These are phyloP conservation scores for Ophiocordyceps camponoti-leonardi DNA, from an alignment of 2,329 filamentous ascomycete genomes.

Conservation along the genomic window DNA sequence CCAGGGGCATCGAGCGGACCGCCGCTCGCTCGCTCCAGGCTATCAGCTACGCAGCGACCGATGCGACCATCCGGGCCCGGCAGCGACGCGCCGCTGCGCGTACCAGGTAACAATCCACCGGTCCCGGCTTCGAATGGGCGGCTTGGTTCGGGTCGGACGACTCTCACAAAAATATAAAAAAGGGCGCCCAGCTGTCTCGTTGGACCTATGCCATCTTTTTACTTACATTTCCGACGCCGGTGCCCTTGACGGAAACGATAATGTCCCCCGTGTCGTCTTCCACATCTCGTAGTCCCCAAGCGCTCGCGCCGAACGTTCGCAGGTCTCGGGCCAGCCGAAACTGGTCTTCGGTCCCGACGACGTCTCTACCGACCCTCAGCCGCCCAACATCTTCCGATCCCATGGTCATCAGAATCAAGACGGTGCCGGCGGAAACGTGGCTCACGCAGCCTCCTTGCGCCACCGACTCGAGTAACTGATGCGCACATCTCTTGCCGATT, in stretches of 20 bases:
- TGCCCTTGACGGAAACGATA: conserved; percentile 79
- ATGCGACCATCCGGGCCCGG: conserved; percentile 31
- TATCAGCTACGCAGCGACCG: conserved; percentile 34
- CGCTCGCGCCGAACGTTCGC: conserved; percentile 73
- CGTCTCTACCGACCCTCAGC: conserved; percentile 62
- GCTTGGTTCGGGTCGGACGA: conserved; percentile 8
- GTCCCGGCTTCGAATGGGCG: not conserved
- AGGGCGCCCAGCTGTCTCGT: not conserved
- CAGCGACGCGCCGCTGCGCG: conserved; percentile 18
- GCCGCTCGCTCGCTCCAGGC: conserved; percentile 34
- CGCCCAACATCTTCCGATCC: conserved; percentile 89
- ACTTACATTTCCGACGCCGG: conserved; percentile 86
- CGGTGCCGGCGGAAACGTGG: conserved; percentile 50
- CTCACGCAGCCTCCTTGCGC: conserved; percentile 69
- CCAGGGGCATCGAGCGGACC: conserved; percentile 26
- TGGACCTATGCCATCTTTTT: conserved; percentile 54
- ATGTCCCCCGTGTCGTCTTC: conserved; percentile 54
- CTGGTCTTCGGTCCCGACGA: conserved; percentile 65
- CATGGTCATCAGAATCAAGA: conserved; percentile 92
- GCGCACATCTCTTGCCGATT: conserved; percentile 73
- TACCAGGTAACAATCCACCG: conserved; percentile 1
- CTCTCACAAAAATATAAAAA: not conserved
- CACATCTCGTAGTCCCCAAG: conserved; percentile 74
- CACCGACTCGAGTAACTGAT: conserved; percentile 73
- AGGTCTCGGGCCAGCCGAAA: conserved; percentile 72